These are phyloP conservation scores for Pseudocercospora fijiensis DNA, from an alignment of 2,329 filamentous ascomycete species.

Conservation along the genomic window DNA sequence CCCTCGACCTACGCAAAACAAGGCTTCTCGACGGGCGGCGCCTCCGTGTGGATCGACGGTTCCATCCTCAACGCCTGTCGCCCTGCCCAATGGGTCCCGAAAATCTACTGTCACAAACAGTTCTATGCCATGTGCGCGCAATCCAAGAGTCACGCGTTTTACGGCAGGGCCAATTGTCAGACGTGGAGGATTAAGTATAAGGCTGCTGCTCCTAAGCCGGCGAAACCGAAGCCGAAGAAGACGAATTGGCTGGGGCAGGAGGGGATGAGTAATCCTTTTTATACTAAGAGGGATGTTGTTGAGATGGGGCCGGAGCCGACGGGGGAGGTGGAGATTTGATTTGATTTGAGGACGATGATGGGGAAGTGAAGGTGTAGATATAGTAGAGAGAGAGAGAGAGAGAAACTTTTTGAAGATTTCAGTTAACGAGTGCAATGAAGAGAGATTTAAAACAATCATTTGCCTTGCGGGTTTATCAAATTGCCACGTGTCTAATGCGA, in stretches of 20 bases:
- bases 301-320: neutral
- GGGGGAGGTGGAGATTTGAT: neutral
- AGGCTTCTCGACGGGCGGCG: neutral
- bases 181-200: slow-evolving; percentile 8
- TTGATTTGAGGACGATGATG: neutral
- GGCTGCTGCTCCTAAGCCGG: neutral
- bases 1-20: neutral
- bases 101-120: neutral
- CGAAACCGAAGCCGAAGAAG: neutral
- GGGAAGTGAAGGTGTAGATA: neutral
- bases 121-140: slow-evolving; percentile 5
- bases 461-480: neutral
- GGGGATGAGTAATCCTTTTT: neutral
- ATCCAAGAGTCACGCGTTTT: neutral
- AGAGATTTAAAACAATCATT: neutral
- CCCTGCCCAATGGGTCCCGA: slow-evolving; percentile 4
- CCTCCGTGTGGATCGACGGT: neutral
- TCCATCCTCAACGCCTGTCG: neutral
- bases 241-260: neutral
- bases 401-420: neutral
- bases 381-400: neutral
- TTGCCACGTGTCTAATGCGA: neutral
- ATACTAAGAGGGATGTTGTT: neutral
- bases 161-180: slow-evolving; percentile 4
- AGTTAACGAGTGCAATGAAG: neutral